Conservation (phyloP, 2,329 filamentous ascomycete genomes). For the Penicillium sp. region DNA sequence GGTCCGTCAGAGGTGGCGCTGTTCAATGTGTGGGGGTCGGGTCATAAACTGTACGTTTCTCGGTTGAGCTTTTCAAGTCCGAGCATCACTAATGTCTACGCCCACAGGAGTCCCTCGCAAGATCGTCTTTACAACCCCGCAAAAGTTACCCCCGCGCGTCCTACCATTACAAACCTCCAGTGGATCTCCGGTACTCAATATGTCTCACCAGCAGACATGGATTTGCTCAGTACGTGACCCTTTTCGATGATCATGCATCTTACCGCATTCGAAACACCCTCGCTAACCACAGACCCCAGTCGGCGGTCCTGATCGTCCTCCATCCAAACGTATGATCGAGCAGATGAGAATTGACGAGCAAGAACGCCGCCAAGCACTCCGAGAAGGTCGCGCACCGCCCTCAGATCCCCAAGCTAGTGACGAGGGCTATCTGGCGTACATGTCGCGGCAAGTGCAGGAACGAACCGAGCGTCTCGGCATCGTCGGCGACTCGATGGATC, state of each 20-base stretch:
- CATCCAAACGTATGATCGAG: conserved; percentile 83
- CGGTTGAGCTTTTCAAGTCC: neutral
- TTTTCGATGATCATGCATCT: neutral
- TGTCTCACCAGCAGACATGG: conserved; percentile 82
- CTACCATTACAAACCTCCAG: conserved; percentile 91
- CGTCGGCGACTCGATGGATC: conserved; percentile 82
- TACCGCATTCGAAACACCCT: neutral
- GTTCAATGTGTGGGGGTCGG: conserved; percentile 81
- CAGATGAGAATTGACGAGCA: conserved; percentile 76
- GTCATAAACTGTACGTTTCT: conserved; percentile 61
- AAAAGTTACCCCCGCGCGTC: conserved; percentile 72
- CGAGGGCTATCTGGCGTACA: conserved; percentile 72
- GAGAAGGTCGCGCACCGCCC: conserved; percentile 40
- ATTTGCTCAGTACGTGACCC: conserved; percentile 65
- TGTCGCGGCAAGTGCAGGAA: conserved; percentile 85
- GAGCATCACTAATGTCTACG: conserved; percentile 19
- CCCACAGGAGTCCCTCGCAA: conserved; percentile 49
- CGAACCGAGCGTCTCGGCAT: conserved; percentile 83
- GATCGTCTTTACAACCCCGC: conserved; percentile 80
- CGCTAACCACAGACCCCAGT: conserved; percentile 47
- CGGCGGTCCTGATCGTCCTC: conserved; percentile 82
- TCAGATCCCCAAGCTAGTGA: conserved; percentile 51
- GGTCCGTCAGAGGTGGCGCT: conserved; percentile 83
- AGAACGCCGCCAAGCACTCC: conserved; percentile 45
- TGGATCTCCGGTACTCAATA: conserved; percentile 97